phyloP scores from a whole-genome alignment of 768 basidiomycete species.

The Pleurotus ostreatus region DNA sequence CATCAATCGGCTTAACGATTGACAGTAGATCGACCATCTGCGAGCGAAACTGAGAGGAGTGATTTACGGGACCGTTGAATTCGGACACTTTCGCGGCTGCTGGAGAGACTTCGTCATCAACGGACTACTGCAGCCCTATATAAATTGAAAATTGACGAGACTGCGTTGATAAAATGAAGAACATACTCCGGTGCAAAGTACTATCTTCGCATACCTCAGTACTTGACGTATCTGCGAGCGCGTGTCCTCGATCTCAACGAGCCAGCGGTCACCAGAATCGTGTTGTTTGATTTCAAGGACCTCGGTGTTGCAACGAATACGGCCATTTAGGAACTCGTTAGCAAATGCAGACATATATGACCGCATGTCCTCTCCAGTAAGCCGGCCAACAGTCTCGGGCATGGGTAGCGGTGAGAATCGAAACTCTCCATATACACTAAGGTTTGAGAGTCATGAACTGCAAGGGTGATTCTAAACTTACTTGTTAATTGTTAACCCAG shows the following conservation, averaged over 20 bases:
- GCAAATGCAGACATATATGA: conserved; percentile 55
- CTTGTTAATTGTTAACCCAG: conserved; percentile 59
- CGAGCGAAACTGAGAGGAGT: conserved; percentile 45
- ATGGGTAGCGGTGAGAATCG: conserved; percentile 53
- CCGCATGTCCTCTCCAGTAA: conserved; percentile 50
- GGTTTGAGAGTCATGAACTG: background rate
- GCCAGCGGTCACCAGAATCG: conserved; percentile 33
- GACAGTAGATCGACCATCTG: conserved; percentile 37
- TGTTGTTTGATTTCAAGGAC: conserved; percentile 41
- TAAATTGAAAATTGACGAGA: background rate
- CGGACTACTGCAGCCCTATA: conserved; percentile 53
- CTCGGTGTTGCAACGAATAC: conserved; percentile 43
- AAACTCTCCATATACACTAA: conserved; percentile 62
- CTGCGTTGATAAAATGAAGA: background rate
- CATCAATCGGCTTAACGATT: conserved; percentile 17
- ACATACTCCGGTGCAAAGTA: conserved; percentile 55
- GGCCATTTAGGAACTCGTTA: conserved; percentile 38
- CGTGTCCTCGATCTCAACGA: conserved; percentile 34
- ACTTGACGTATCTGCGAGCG: conserved; percentile 18
- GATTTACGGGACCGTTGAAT: conserved; percentile 45
- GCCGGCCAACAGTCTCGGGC: conserved; percentile 43
- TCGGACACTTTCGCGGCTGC: conserved; percentile 29
- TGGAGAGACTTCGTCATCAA: conserved; percentile 32
- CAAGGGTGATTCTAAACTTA: conserved; percentile 21
- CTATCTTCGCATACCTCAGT: conserved; percentile 42